Conservation (phyloP, 805 yeast species). For the Zygoascus tannicola region DNA sequence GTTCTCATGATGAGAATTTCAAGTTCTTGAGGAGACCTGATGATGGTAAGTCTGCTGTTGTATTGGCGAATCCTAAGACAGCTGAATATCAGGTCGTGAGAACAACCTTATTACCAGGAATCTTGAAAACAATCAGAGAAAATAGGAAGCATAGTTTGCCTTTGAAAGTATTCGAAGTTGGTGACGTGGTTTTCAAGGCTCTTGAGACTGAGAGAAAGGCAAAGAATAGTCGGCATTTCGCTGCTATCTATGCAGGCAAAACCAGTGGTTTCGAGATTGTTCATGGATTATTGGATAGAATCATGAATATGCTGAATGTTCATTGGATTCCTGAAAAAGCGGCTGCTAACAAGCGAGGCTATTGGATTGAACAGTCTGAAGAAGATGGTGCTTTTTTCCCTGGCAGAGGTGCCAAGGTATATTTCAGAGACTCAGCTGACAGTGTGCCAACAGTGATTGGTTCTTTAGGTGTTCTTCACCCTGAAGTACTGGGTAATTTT, state of each 20-base stretch:
- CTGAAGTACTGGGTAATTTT: conserved; percentile 77
- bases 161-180: conserved; percentile 87
- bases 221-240: conserved; percentile 87
- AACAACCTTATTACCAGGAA: conserved; percentile 88
- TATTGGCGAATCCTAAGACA: conserved; percentile 93
- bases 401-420: conserved; percentile 90
- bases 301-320: conserved; percentile 93
- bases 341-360: conserved; percentile 53
- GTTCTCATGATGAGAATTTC: conserved; percentile 96
- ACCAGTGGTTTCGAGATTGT: conserved; percentile 89
- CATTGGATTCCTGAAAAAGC: conserved; percentile 48
- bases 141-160: conserved; percentile 94
- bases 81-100: conserved; percentile 95
- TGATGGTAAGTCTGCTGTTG: conserved; percentile 71
- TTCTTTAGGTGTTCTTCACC: conserved; percentile 88
- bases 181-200: conserved; percentile 88
- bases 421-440: conserved; percentile 51
- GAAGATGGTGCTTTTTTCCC: conserved; percentile 60
- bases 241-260: conserved; percentile 89
- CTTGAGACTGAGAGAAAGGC: conserved; percentile 77
- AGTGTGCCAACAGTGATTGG: conserved; percentile 42
- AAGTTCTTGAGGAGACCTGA: conserved; percentile 68
- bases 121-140: conserved; percentile 89
- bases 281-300: conserved; percentile 88
- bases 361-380: conserved; percentile 31